Percentiles rank a stretch among this genome's conserved stretches.
These are phyloP conservation scores for Colletotrichum sidae DNA, from an alignment of 2,329 filamentous ascomycete species.

Conservation along the genomic window DNA sequence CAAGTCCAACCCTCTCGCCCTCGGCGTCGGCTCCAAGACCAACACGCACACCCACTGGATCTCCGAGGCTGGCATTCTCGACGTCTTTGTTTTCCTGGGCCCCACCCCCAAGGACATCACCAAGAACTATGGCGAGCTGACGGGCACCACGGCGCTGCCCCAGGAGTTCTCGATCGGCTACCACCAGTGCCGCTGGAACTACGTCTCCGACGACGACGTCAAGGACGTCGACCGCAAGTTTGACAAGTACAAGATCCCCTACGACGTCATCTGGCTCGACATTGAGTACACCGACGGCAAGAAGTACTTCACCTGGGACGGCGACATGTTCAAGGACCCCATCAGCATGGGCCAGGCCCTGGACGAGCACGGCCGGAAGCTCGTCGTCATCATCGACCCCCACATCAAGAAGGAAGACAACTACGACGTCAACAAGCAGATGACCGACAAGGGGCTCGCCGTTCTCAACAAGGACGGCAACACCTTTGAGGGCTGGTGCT, in stretches of 20 bases:
- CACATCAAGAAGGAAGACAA: conserved; percentile 93
- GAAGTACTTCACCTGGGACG: conserved; percentile 98
- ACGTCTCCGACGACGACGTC: conserved; percentile 95
- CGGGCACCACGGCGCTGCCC: conserved; percentile 89
- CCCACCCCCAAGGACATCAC: conserved; percentile 86
- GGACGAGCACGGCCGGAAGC: conserved; percentile 85
- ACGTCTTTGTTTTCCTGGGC: conserved; percentile 94
- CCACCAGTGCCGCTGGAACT: conserved; percentile 99
- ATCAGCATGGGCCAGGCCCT: conserved; percentile 89
- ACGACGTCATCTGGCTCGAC: conserved; percentile 99
- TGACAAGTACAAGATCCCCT: conserved; percentile 94
- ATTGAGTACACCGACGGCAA: conserved; percentile 97
- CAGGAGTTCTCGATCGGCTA: conserved; percentile 94
- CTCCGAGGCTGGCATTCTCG: conserved; percentile 88
- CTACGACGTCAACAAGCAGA: conserved; percentile 81
- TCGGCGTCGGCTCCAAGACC: conserved; percentile 76
- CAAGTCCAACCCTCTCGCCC: conserved; percentile 79
- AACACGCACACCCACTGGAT: conserved; percentile 96
- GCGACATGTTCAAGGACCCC: conserved; percentile 87
- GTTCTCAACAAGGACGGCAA: conserved; percentile 91
- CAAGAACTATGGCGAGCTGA: conserved; percentile 87
- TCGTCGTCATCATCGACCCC: conserved; percentile 95
- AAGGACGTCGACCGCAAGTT: conserved; percentile 97
- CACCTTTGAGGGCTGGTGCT: conserved; percentile 97
- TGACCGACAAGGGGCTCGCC: conserved; percentile 86